Percentiles rank a stretch among this genome's conserved stretches.
Conservation (phyloP, 2,329 filamentous ascomycete species). For the Colletotrichum brevisporum region DNA sequence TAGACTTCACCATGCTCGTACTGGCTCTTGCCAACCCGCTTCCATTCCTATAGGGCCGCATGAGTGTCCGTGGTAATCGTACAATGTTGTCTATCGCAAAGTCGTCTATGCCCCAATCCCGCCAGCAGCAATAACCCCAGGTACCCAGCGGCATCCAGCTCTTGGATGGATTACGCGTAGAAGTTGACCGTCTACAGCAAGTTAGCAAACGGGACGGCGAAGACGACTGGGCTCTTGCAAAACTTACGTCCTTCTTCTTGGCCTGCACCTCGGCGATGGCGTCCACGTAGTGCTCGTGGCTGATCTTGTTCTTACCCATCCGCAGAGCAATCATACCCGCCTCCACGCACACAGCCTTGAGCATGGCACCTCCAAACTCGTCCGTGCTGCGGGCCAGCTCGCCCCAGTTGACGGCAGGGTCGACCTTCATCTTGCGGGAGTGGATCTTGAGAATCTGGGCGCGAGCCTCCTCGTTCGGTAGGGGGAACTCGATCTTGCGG, state of each 20-base stretch:
- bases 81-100: conserved; percentile 41
- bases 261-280: conserved; percentile 96
- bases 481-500: conserved; percentile 97
- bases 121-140: conserved; percentile 37
- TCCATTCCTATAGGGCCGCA: conserved; percentile 40
- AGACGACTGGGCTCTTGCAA: background rate
- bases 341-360: conserved; percentile 99
- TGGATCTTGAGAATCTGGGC: conserved; percentile 98
- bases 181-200: conserved; percentile 68
- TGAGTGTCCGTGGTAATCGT: conserved; percentile 40
- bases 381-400: conserved; percentile 97
- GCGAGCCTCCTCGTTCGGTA: conserved; percentile 97
- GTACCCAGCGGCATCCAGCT: conserved; percentile 27
- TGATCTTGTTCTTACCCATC: conserved; percentile 95
- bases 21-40: conserved; percentile 27
- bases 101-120: conserved; percentile 40
- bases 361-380: conserved; percentile 96
- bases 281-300: conserved; percentile 98
- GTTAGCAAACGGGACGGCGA: conserved; percentile 44
- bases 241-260: conserved; percentile 90
- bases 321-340: conserved; percentile 98
- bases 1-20: background rate
- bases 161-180: conserved; percentile 58
- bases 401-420: conserved; percentile 93
- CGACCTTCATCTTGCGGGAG: conserved; percentile 97